Conservation (phyloP, 169 alveolate genomes). For the Plasmodium malariae region DNA sequence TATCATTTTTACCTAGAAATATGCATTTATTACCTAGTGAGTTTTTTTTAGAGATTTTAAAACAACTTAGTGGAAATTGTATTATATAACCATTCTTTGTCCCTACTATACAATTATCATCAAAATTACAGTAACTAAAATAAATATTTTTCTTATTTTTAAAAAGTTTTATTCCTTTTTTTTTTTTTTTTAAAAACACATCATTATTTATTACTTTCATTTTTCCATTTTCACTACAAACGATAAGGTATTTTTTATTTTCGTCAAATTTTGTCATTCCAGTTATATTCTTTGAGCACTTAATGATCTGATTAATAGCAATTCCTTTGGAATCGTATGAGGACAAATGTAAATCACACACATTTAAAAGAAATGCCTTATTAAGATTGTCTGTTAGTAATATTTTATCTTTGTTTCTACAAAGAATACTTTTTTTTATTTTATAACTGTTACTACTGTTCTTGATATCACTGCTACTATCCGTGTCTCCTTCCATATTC, state of each 20-base stretch:
- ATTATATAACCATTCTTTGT: slow-evolving; percentile 67
- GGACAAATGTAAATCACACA: slow-evolving; percentile 31
- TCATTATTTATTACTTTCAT: slow-evolving; percentile 72
- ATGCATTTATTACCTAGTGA: slow-evolving; percentile 73
- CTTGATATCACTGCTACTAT: not conserved
- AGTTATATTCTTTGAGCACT: slow-evolving; percentile 52
- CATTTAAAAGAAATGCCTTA: slow-evolving; percentile 57
- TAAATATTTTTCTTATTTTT: slow-evolving; percentile 60
- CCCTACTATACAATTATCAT: slow-evolving; percentile 74
- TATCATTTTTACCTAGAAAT: slow-evolving; percentile 40
- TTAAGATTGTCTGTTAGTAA: slow-evolving; percentile 51
- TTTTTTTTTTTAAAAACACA: slow-evolving; percentile 53
- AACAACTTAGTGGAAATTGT: slow-evolving; percentile 59
- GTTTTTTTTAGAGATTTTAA: slow-evolving; percentile 69
- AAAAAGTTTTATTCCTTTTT: slow-evolving; percentile 70
- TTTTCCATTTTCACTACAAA: slow-evolving; percentile 76
- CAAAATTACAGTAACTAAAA: slow-evolving; percentile 65
- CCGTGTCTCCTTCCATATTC: not conserved
- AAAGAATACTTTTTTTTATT: slow-evolving; percentile 58
- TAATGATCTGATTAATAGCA: slow-evolving; percentile 47
- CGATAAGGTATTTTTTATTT: slow-evolving; percentile 55
- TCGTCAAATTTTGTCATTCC: slow-evolving; percentile 61
- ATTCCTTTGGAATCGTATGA: slow-evolving; percentile 73
- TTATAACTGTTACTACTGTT: slow-evolving; percentile 15
- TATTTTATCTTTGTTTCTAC: slow-evolving; percentile 43